These are phyloP conservation scores for Suillus spraguei DNA, from an alignment of 768 basidiomycete genomes.

Conservation along the genomic window DNA sequence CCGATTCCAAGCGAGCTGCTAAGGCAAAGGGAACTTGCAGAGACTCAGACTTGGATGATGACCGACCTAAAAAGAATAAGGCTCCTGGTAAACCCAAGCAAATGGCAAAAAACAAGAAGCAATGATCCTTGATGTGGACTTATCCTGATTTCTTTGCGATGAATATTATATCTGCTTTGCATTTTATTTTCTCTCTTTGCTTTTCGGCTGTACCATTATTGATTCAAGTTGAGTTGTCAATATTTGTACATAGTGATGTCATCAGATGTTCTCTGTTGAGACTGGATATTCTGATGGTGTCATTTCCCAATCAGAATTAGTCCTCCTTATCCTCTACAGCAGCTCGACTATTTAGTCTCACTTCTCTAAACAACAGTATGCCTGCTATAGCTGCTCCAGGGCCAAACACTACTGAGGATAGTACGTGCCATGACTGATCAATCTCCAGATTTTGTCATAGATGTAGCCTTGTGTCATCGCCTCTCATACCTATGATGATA, in stretches of 20 bases:
- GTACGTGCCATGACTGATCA: conserved; percentile 51
- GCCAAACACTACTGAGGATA: conserved; percentile 46
- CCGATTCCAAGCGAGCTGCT: conserved; percentile 50
- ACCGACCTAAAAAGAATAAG: conserved; percentile 49
- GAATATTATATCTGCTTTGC: conserved; percentile 13
- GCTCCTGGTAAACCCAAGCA: conserved; percentile 30
- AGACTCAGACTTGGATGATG: conserved; percentile 56
- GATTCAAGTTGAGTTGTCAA: conserved; percentile 5
- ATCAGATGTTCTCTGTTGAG: too few species aligned
- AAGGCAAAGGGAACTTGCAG: conserved; percentile 41
- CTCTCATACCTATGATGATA: not conserved
- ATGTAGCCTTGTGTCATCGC: too few species aligned
- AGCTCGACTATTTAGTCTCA: conserved; percentile 28
- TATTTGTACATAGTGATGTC: not conserved
- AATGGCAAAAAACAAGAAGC: conserved; percentile 46
- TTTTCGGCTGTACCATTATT: conserved; percentile 15
- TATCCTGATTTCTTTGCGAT: conserved; percentile 10
- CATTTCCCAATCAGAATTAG: not conserved
- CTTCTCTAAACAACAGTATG: conserved; percentile 52
- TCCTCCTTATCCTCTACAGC: conserved; percentile 6
- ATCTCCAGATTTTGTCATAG: too few species aligned
- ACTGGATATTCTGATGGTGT: too few species aligned
- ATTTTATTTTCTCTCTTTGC: conserved; percentile 8
- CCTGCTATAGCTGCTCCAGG: conserved; percentile 54
- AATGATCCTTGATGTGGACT: conserved; percentile 20